A percentile compares a stretch with the other conserved stretches of the same genome.
phyloP scores from a whole-genome alignment of 1,139 yeast species.

The Diutina rugosa region DNA sequence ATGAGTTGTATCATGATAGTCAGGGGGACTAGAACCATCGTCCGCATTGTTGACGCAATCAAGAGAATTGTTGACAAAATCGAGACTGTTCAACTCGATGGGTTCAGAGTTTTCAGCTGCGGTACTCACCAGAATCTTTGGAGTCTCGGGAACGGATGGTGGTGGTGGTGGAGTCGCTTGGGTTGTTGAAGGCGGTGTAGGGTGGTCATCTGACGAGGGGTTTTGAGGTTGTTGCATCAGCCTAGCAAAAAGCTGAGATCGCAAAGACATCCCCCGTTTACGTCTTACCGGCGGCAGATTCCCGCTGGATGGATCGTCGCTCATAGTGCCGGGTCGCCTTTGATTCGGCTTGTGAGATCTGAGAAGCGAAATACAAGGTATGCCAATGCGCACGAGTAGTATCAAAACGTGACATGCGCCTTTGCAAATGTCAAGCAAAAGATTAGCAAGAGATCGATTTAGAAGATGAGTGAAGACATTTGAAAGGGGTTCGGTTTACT shows the following conservation, averaged over 20 bases:
- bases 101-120: constrained; percentile 1
- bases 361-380: neutral
- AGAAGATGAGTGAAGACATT: too few species aligned
- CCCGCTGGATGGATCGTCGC: neutral
- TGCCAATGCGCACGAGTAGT: neutral
- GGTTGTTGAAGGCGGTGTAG: neutral
- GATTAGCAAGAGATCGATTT: neutral
- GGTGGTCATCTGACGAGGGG: neutral
- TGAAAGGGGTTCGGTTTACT: too few species aligned
- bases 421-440: neutral
- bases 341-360: neutral
- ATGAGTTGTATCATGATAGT: neutral
- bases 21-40: neutral
- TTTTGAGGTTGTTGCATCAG: constrained; percentile 9
- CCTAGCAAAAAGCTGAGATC: constrained; percentile 62
- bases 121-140: neutral
- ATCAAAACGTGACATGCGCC: neutral
- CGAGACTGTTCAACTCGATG: neutral
- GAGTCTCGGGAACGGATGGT: neutral
- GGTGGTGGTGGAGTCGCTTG: neutral
- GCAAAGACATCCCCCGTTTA: constrained; percentile 59
- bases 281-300: constrained; percentile 24
- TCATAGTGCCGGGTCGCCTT: neutral
- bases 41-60: neutral
- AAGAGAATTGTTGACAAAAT: neutral